Evolutionary conservation across 371 early-diverging fungal species (phyloP), one percentile per base, ranked within the genome.

Genomic region (Mortierella sp.): DNA sequence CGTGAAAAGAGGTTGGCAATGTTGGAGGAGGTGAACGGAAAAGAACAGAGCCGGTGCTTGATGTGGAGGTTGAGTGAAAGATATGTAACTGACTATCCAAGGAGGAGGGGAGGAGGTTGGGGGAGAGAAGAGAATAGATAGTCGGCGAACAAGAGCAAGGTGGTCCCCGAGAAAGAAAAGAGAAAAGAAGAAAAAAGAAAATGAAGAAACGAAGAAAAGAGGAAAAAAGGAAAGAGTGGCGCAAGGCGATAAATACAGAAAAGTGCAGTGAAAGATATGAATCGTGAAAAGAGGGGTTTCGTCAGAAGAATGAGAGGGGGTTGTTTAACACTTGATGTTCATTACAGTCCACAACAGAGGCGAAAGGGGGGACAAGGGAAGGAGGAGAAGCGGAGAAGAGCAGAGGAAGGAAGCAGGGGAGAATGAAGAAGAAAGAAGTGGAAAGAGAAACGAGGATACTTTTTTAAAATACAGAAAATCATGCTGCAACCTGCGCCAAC

Each of bases 301-400:
- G 68, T 72, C 68, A 65, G 63, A 54, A 54, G 48, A 74, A 38
- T n/a, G 52, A 28, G 47, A n/a, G 50, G 24, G 68, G 63, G 74
- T 38, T 38, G 50, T 47, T 60, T 63, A 63, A 34, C 63, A 63
- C 63, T 63, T 52, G 58, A 70, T n/a, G n/a, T 58, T 77, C 77
- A 54, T 77, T 70, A 72, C 58, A 77, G 48, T 54, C 42, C 77
- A 77, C 77, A 77, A 77, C 72, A 77, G 58, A 72, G 77, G 48
- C 70, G n/a, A 71, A 60, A n/a, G n/a, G 26, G n/a, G 38, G 24
- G 42, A 38, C 42, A 38, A 52, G 73, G 65, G 55, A 38, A 55
- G 31, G 28, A 58, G 73, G 21, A 55, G 55, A n/a, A 19, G 21
- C 7, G 55, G 55, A 34, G 63, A 63, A 2, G 60, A 45, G 44